Evolutionary conservation across 2,329 filamentous ascomycete species (phyloP), one percentile per base, ranked within the genome.

Genomic region (Epicoccum nigrum): DNA sequence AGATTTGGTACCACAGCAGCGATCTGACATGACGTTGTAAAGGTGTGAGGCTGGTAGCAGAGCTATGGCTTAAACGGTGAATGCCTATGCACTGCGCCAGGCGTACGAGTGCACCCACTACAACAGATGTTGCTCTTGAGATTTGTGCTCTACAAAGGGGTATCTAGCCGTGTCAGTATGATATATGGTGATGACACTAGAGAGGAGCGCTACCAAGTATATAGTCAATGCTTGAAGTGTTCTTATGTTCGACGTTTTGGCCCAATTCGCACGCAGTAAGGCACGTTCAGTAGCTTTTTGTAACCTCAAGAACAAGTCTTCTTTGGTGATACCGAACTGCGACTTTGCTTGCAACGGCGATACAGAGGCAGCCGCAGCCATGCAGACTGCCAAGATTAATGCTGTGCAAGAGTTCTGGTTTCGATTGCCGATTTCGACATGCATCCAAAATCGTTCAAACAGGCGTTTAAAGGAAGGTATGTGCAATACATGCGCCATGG

Each of bases 11-110:
- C 70, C 70, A 73, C 16, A 73, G 59, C 4, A 73, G 58, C 9
- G 70, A 72, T 15, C 70, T 62, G 3, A 72, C 65, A 38, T 73
- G 70, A 7, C 69, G 64, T 54, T 73, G 70, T 3, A 71, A 51
- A 1, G 70, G 70, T 5, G 67, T 72, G 2, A 73, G 60, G 32
- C 62, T 69, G 38, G 64, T 68, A 11, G 70, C 64, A 31, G 68
- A 70, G 45, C 56, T 71, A 53, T 71, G 63, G 23, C 62, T 67
- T 13, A 71, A 55, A 19, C 70, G 69, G 35, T 73, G 70, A 30
- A 73, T 73, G 47, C 70, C 70, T 33, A 73, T 72, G 53, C 70
- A 72, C 45, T 73, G 70, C 7, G 70, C 70, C 1, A 73, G 62
- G 12, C 70, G 70, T 37, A 73, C 69, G 6, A 73, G 55, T 4